Conservation (phyloP, 2,329 filamentous ascomycete species). For the Beauveria australis region DNA sequence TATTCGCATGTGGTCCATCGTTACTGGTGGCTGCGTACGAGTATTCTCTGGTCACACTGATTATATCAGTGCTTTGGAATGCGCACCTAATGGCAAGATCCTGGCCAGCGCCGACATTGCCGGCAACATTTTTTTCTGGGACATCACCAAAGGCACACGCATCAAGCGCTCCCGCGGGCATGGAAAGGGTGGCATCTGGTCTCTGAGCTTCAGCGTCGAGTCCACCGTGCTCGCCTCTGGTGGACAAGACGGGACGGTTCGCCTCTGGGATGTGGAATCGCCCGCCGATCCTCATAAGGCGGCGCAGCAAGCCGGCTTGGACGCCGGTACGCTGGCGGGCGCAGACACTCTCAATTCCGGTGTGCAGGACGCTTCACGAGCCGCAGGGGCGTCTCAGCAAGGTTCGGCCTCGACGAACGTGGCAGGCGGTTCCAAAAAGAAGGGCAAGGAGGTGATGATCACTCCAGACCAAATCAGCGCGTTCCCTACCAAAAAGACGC, state of each 20-base stretch:
- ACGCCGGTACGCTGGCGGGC: conserved; percentile 31
- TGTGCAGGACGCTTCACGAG: conserved; percentile 3
- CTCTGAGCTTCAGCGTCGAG: conserved; percentile 86
- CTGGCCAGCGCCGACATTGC: conserved; percentile 85
- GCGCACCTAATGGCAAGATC: conserved; percentile 78
- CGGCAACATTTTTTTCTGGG: conserved; percentile 91
- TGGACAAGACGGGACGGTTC: conserved; percentile 85
- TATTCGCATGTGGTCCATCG: conserved; percentile 95
- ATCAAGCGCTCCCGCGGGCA: conserved; percentile 93
- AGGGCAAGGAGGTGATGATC: conserved; percentile 81
- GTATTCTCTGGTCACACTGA: conserved; percentile 89
- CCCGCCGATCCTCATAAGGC: conserved; percentile 57
- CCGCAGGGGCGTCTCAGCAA: conserved; percentile 17
- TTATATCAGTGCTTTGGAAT: conserved; percentile 76
- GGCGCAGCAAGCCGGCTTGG: conserved; percentile 35
- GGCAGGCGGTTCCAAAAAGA: conserved; percentile 53
- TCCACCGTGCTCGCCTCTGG: conserved; percentile 84
- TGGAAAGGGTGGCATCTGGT: conserved; percentile 88
- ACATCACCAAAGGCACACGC: conserved; percentile 74
- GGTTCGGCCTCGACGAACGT: conserved; percentile 20
- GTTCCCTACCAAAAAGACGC: conserved; percentile 93
- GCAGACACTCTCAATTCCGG: conserved; percentile 25
- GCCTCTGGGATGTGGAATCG: conserved; percentile 83
- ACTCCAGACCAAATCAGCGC: conserved; percentile 90
- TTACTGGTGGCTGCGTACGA: conserved; percentile 76